A percentile compares a stretch with the other conserved stretches of the same genome.
These are phyloP conservation scores for Schwanniomyces pseudopolymorphus DNA, from an alignment of 805 yeast species.

Conservation along the genomic window DNA sequence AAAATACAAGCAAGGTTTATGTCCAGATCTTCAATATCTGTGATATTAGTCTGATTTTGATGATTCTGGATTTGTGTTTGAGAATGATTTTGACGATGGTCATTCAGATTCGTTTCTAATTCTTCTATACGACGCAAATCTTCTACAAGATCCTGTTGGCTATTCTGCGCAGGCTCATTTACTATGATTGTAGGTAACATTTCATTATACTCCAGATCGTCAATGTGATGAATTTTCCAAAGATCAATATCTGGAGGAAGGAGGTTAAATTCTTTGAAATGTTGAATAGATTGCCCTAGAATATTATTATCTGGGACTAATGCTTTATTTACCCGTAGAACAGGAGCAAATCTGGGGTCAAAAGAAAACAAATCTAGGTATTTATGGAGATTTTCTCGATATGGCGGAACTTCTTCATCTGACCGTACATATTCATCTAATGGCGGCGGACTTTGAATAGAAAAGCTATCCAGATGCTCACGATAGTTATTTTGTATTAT, in stretches of 20 bases:
- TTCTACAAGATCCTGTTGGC: background rate
- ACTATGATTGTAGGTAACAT: constrained; percentile 19
- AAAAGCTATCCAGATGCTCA: background rate
- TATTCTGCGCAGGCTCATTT: background rate
- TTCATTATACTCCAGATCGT: constrained; percentile 22
- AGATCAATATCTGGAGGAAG: constrained; percentile 22
- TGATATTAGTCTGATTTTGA: background rate
- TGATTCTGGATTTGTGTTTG: background rate
- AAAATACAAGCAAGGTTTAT: constrained; percentile 6
- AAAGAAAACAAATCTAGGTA: constrained; percentile 24
- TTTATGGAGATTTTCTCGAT: constrained; percentile 21
- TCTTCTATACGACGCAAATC: background rate
- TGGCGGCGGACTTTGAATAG: constrained; percentile 4
- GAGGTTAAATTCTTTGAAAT: constrained; percentile 18
- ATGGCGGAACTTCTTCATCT: constrained; percentile 23
- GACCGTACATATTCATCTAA: constrained; percentile 8
- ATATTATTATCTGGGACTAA: constrained; percentile 12
- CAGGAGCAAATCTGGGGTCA: constrained; percentile 26
- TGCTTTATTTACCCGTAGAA: constrained; percentile 20
- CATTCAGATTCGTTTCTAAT: background rate
- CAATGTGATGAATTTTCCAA: constrained; percentile 27
- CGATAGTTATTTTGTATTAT: background rate
- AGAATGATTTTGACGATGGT: background rate
- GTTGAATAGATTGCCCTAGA: constrained; percentile 13
- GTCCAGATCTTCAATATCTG: constrained; percentile 5